Base-by-base conservation (phyloP, 352 stramenopile species). In the Pythium rhizo-oryzae region DNA sequence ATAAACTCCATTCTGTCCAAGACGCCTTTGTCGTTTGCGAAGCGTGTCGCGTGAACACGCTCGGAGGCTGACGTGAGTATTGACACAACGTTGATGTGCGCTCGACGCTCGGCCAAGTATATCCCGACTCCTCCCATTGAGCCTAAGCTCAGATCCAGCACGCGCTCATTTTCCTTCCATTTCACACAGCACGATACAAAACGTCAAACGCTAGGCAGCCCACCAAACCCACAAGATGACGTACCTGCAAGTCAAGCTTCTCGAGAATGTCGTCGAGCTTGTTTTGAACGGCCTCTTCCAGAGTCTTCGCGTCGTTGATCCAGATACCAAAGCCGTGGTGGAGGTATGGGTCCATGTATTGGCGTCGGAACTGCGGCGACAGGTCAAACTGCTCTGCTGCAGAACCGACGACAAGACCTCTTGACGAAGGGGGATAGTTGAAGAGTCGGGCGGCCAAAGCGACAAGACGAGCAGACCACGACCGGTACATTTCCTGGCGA, bases 401-500 rank as follows among this genome's bases (percentile, higher is more conserved):
- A 15, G 85, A 74, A 4, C 82, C 85, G 39, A 93, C 80, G 24
- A 95, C 76, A 6, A 92, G 71, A 7, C 84, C 81, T 55, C 82
- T 84, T 0, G 87, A 91, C 0, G 85, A 91, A 24, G 87, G 78
- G 11, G 82, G 72, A 50, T 93, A 93, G 37, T 90, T 92, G 71
- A 93, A 95, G 15, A 95, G 51, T 16, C 87, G 81, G 13, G 85
- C 83, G 25, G 85, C 81, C 9, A 93, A 63, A 33, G 85, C 85
- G 8, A 94, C 85, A 59, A 92, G 77, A 4, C 87, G 85, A 51
- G 87, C 87, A 23, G 74, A 90, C 87, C 87, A 95, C 30, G 85
- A 93, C 15, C 86, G 79, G n/a, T 94, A 95, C 85, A 95, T 93
- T 33, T 95, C 85, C 52, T 90, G 84, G 5, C 87, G 84, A 15